These are phyloP conservation scores for Lactifluus piperatus DNA, from an alignment of 768 basidiomycete genomes.

Conservation along the genomic window DNA sequence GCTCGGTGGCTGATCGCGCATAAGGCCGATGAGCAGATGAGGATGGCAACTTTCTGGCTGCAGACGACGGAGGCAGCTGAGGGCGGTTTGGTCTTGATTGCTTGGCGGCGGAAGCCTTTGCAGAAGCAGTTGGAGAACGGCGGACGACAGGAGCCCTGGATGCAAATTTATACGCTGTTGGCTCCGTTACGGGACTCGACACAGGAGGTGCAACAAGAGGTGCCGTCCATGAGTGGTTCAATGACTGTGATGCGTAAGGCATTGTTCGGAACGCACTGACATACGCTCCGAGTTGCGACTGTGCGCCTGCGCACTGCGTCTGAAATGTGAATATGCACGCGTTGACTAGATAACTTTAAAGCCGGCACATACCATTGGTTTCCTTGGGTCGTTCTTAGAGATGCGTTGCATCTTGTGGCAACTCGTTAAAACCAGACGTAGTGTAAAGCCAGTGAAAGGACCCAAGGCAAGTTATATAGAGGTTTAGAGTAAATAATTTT, in stretches of 20 bases:
- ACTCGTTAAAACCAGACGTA: not conserved
- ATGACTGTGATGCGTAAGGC: not conserved
- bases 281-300: not conserved
- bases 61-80: not conserved
- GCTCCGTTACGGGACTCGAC: not conserved
- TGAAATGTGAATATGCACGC: not conserved
- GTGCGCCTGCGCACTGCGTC: not conserved
- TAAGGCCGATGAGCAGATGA: not conserved
- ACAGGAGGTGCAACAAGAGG: slow-evolving; percentile 2
- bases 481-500: not conserved
- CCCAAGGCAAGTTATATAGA: not conserved
- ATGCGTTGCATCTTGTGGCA: not conserved
- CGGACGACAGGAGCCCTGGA: slow-evolving; percentile 8
- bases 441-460: not conserved
- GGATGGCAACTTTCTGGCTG: not conserved
- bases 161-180: slow-evolving; percentile 9
- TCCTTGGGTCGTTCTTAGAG: not conserved
- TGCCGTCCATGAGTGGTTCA: slow-evolving; percentile 1
- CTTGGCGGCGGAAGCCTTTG: not conserved
- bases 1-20: not conserved
- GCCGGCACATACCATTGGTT: not conserved
- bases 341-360: not conserved
- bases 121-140: not conserved
- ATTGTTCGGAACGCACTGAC: slow-evolving; percentile 4
- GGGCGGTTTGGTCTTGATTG: not conserved